Percentiles rank a stretch among this genome's conserved stretches.
Evolutionary conservation across 1,284 basidiomycete genomes (phyloP).

Genomic region (Ustilago sp.): DNA sequence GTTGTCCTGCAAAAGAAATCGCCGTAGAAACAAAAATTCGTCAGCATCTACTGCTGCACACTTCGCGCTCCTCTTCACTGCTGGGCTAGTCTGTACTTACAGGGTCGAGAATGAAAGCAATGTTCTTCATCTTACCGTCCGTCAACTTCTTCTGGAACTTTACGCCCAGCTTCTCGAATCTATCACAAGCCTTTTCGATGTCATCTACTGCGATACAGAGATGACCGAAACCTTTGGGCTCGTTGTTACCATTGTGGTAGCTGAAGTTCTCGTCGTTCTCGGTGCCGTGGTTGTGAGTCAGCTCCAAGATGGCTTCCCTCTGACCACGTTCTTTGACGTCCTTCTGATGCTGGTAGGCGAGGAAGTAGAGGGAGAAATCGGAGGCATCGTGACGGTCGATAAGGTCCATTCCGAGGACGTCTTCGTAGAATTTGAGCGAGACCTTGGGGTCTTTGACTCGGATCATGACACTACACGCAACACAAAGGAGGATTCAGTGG

Average conservation of each 20-base stretch:
- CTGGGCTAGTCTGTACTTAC: conserved; percentile 20
- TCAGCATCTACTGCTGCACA: conserved; percentile 10
- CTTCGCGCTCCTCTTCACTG: neutral
- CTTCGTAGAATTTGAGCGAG: conserved; percentile 65
- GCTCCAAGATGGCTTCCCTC: conserved; percentile 73
- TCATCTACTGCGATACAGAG: conserved; percentile 87
- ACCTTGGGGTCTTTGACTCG: conserved; percentile 86
- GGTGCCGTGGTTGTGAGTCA: conserved; percentile 66
- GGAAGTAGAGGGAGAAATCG: conserved; percentile 79
- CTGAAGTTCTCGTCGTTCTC: conserved; percentile 60
- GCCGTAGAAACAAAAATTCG: conserved; percentile 1
- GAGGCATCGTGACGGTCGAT: conserved; percentile 71
- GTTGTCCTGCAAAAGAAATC: conserved; percentile 35
- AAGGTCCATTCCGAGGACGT: conserved; percentile 86
- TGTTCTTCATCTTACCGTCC: conserved; percentile 84
- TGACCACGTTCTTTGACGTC: conserved; percentile 71
- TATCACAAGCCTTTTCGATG: conserved; percentile 83
- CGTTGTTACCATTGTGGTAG: conserved; percentile 67
- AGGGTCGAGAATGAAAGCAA: conserved; percentile 90
- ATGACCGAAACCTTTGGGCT: conserved; percentile 69
- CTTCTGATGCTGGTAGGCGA: conserved; percentile 79
- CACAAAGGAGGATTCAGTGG: neutral
- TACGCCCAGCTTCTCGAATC: conserved; percentile 85
- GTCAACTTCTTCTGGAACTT: conserved; percentile 87
- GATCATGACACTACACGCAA: conserved; percentile 78